These are phyloP conservation scores for Pilaira anomala DNA, from an alignment of 192 early-diverging fungal species.

Conservation along the genomic window DNA sequence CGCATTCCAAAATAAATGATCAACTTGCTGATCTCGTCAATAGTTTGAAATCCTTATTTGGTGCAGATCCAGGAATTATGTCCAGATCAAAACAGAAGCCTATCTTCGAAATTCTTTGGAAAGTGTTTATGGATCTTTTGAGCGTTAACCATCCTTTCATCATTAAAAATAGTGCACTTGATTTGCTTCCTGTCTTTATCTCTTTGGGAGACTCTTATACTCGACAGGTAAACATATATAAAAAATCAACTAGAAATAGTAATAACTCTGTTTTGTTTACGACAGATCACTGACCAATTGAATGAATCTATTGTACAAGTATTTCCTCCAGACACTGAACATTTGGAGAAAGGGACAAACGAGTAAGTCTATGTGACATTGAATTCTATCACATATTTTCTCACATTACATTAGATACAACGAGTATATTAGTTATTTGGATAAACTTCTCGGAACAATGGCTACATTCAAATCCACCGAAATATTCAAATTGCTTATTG, in stretches of 20 bases:
- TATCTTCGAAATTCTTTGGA: constrained; percentile 39
- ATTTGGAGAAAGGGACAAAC: neutral
- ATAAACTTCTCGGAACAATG: constrained; percentile 50
- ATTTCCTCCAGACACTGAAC: neutral
- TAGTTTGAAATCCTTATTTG: constrained; percentile 51
- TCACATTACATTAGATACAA: constrained; percentile 34
- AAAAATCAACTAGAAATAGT: no score
- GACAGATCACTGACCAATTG: neutral
- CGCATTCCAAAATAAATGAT: constrained; percentile 6
- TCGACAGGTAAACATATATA: no score
- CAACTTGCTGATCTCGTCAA: constrained; percentile 33
- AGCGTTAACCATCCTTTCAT: constrained; percentile 30
- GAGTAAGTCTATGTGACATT: no score
- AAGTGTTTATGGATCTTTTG: constrained; percentile 38
- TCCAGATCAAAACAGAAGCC: constrained; percentile 21
- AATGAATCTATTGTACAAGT: neutral
- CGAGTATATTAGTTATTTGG: constrained; percentile 52
- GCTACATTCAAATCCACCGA: constrained; percentile 34
- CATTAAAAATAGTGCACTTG: constrained; percentile 44
- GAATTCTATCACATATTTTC: neutral
- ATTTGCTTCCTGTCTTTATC: constrained; percentile 48
- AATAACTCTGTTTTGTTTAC: no score
- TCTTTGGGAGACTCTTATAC: neutral
- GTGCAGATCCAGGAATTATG: constrained; percentile 41
- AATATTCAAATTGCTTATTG: constrained; percentile 51